phyloP scores from a whole-genome alignment of 75 land plant genomes.

The Picea glauca region DNA sequence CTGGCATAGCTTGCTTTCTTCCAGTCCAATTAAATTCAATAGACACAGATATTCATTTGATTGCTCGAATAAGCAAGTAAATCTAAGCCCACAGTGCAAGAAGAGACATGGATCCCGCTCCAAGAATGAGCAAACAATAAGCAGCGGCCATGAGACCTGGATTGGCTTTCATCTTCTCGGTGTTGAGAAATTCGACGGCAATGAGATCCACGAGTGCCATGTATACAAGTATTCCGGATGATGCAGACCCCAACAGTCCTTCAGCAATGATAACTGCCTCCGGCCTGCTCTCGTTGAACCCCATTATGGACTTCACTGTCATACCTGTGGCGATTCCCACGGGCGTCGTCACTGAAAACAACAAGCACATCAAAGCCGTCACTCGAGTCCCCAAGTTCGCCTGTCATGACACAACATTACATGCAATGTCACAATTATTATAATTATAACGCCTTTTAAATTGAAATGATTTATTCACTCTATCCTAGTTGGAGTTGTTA shows the following conservation, averaged over 20 bases:
- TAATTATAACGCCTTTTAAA: too few relatives aligned
- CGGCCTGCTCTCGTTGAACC: conserved; percentile 57
- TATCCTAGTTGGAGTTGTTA: too few relatives aligned
- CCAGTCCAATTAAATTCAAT: too few relatives aligned
- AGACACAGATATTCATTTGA: too few relatives aligned
- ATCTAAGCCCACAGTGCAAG: conserved; percentile 73
- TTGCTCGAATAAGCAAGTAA: too few relatives aligned
- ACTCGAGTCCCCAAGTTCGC: conserved; percentile 38
- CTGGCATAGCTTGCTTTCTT: too few relatives aligned
- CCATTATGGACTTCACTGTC: conserved; percentile 32
- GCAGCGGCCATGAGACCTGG: conserved; percentile 33
- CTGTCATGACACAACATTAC: conserved; percentile 14
- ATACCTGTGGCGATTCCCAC: conserved; percentile 65
- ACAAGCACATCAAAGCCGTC: conserved; percentile 44
- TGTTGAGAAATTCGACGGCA: conserved; percentile 67
- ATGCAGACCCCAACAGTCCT: conserved; percentile 59
- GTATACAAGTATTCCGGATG: conserved; percentile 69
- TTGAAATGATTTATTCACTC: too few relatives aligned
- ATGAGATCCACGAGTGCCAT: conserved; percentile 81
- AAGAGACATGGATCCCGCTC: conserved; percentile 63
- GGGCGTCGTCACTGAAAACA: conserved; percentile 77
- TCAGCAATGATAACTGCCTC: conserved; percentile 52
- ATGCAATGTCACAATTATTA: too few relatives aligned
- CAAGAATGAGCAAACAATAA: conserved; percentile 43
- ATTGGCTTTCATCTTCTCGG: conserved; percentile 51